Conservation (phyloP, 2,329 filamentous ascomycete species). For the Cercospora janseana region DNA sequence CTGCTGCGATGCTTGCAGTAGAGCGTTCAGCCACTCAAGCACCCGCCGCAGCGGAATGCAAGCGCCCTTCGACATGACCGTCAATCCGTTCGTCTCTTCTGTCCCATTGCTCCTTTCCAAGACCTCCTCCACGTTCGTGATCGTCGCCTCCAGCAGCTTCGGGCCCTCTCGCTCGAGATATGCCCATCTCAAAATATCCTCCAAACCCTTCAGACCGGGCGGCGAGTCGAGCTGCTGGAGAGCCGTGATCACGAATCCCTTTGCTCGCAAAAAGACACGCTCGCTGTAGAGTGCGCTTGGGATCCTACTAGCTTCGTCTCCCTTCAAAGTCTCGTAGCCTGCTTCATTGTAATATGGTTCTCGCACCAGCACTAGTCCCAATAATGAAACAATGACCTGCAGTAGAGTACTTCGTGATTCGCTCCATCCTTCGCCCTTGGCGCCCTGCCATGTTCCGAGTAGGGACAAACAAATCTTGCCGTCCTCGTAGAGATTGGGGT, state of each 20-base stretch:
- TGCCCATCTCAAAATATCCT: slow-evolving; percentile 53
- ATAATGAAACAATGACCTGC: slow-evolving; percentile 43
- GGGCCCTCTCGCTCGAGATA: slow-evolving; percentile 45
- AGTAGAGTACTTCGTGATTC: slow-evolving; percentile 54
- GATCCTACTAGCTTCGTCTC: slow-evolving; percentile 30
- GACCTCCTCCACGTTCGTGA: slow-evolving; percentile 44
- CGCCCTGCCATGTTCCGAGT: slow-evolving; percentile 59
- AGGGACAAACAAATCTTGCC: slow-evolving; percentile 61
- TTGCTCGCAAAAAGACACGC: slow-evolving; percentile 29
- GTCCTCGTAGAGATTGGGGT: slow-evolving; percentile 63
- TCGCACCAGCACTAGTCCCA: slow-evolving; percentile 48
- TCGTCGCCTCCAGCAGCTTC: slow-evolving; percentile 45
- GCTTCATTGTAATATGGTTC: slow-evolving; percentile 65
- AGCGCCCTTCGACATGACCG: slow-evolving; percentile 50
- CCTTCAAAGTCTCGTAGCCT: slow-evolving; percentile 54
- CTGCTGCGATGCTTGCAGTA: too few relatives aligned
- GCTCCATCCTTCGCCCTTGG: slow-evolving; percentile 56
- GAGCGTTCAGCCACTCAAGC: slow-evolving; percentile 41
- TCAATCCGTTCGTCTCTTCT: slow-evolving; percentile 45
- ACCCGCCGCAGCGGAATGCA: slow-evolving; percentile 37
- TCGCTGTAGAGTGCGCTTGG: slow-evolving; percentile 35
- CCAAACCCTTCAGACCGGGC: slow-evolving; percentile 43
- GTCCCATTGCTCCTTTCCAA: slow-evolving; percentile 41
- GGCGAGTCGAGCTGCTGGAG: slow-evolving; percentile 42
- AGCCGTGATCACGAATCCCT: slow-evolving; percentile 30